Evolutionary conservation across 768 basidiomycete species (phyloP).

Genomic region (Hydnum rufescens): DNA sequence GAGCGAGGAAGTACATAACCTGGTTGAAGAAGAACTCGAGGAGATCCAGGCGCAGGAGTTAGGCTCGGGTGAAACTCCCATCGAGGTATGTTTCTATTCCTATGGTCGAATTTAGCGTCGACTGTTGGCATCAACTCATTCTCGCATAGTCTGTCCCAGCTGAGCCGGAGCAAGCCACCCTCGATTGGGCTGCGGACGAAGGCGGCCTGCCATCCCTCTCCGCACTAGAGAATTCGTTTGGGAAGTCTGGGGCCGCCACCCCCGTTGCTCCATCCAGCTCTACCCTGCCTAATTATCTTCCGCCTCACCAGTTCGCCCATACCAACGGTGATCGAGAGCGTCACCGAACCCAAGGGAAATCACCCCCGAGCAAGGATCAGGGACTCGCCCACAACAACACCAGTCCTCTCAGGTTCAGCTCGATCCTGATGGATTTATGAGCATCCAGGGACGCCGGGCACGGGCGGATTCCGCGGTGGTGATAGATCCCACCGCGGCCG

Average conservation of each 20-base stretch:
- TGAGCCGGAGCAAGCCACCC: neutral
- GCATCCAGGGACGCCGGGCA: neutral
- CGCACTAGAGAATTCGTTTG: conserved; percentile 56
- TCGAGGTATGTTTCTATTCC: neutral
- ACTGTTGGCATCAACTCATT: neutral
- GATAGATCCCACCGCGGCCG: conserved; percentile 8
- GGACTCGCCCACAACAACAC: neutral
- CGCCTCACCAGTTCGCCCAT: conserved; percentile 6
- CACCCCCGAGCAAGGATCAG: conserved; percentile 20
- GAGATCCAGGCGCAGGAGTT: neutral
- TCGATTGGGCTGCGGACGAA: conserved; percentile 73
- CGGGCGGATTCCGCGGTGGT: conserved; percentile 9
- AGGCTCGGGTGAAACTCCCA: neutral
- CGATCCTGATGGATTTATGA: conserved; percentile 20
- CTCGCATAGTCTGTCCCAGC: neutral
- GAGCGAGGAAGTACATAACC: conserved; percentile 1
- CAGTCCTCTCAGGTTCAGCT: no score
- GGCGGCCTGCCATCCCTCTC: conserved; percentile 60
- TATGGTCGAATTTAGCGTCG: neutral
- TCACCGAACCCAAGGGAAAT: neutral
- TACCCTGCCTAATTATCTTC: neutral
- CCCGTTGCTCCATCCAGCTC: conserved; percentile 9
- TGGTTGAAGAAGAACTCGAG: neutral
- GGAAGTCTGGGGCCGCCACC: conserved; percentile 44
- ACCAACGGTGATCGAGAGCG: conserved; percentile 36